These are phyloP conservation scores for Cutaneotrichosporon sp. DNA, from an alignment of 1,284 basidiomycete species.

Conservation along the genomic window DNA sequence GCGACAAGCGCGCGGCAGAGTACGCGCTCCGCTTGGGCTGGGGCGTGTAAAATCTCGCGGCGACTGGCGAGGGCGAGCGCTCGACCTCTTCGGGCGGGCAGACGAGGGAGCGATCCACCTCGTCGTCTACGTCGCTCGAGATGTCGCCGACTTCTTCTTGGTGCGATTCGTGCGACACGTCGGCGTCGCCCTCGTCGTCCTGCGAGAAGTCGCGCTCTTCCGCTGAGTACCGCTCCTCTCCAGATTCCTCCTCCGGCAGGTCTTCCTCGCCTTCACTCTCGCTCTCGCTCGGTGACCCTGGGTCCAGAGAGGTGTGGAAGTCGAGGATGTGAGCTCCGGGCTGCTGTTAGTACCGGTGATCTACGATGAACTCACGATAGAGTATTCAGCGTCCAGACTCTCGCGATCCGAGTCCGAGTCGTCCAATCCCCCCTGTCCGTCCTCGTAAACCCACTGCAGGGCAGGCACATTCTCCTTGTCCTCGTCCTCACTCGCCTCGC, in stretches of 20 bases:
- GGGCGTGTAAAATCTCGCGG: slow-evolving; percentile 39
- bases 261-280: slow-evolving; percentile 9
- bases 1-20: slow-evolving; percentile 23
- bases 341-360: slow-evolving; percentile 14
- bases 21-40: slow-evolving; percentile 28
- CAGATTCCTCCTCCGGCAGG: slow-evolving; percentile 13
- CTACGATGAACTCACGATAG: slow-evolving; percentile 34
- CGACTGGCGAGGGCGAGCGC: not conserved
- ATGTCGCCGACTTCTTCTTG: slow-evolving; percentile 13
- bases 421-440: slow-evolving; percentile 30
- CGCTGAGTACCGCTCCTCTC: slow-evolving; percentile 12
- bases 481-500: slow-evolving; percentile 21
- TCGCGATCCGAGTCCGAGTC: slow-evolving; percentile 30
- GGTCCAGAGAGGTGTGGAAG: slow-evolving; percentile 12
- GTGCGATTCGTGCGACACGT: too few species aligned
- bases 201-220: not conserved
- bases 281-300: slow-evolving; percentile 11
- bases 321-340: slow-evolving; percentile 32
- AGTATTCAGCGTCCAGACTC: slow-evolving; percentile 38
- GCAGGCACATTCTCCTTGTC: slow-evolving; percentile 23
- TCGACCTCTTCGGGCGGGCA: not conserved
- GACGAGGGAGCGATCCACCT: slow-evolving; percentile 4
- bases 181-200: slow-evolving; percentile 16
- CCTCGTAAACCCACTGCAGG: slow-evolving; percentile 38
- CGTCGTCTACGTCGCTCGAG: slow-evolving; percentile 17